Evolutionary conservation across 371 early-diverging fungal genomes (phyloP).

Genomic region (Phascolomyces articulosus): DNA sequence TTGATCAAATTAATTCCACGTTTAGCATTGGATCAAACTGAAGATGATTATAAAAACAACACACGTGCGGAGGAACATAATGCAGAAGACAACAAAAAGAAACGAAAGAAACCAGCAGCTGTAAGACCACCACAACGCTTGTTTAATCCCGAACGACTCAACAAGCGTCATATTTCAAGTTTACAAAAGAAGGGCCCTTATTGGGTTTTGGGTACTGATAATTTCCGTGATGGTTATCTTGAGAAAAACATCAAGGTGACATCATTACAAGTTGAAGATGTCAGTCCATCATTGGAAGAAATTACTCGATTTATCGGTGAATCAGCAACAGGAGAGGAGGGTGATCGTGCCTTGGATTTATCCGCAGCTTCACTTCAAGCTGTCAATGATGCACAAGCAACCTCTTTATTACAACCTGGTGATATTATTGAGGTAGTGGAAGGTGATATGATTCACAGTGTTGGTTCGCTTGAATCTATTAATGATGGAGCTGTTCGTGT

Average conservation of each 20-base stretch:
- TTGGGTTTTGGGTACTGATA: constrained; percentile 80
- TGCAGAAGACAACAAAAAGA: constrained; percentile 30
- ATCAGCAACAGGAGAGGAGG: constrained; percentile 51
- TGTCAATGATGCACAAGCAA: constrained; percentile 48
- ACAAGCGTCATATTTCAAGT: constrained; percentile 49
- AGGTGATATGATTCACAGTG: constrained; percentile 87
- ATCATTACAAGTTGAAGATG: constrained; percentile 75
- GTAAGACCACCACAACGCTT: constrained; percentile 69
- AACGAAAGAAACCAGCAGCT: constrained; percentile 53
- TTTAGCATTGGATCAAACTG: constrained; percentile 59
- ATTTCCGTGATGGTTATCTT: constrained; percentile 88
- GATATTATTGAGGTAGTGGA: constrained; percentile 90
- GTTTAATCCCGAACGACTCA: constrained; percentile 73
- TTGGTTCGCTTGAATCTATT: constrained; percentile 80
- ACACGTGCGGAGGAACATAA: no score
- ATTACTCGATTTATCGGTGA: constrained; percentile 83
- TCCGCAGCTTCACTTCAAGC: constrained; percentile 51
- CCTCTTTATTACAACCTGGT: constrained; percentile 72
- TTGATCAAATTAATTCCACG: constrained; percentile 92
- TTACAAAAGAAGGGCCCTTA: constrained; percentile 61
- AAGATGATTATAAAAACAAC: constrained; percentile 27
- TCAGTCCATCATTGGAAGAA: constrained; percentile 94
- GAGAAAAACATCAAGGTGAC: constrained; percentile 87
- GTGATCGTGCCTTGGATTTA: constrained; percentile 57
- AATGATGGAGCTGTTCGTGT: constrained; percentile 67